These are phyloP conservation scores for Sugiyamaella novakii DNA, from an alignment of 1,139 yeast genomes.

Conservation along the genomic window DNA sequence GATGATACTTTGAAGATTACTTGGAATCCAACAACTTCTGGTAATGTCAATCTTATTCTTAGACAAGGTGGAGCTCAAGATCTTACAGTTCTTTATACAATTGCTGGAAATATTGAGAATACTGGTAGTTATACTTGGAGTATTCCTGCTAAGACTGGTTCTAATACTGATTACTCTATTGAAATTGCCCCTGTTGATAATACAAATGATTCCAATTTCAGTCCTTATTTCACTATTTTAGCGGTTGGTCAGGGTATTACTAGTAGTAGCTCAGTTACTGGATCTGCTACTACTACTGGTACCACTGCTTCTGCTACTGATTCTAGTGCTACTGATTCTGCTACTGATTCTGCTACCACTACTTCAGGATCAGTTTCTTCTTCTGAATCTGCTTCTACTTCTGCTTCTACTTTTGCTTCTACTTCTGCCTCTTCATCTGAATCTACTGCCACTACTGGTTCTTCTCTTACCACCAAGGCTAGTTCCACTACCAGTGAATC, in stretches of 20 bases:
- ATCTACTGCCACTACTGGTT: conserved; percentile 23
- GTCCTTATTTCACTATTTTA: conserved; percentile 40
- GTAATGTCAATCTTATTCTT: conserved; percentile 38
- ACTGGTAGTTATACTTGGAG: conserved; percentile 39
- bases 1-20: conserved; percentile 31
- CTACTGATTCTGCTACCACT: conserved; percentile 25
- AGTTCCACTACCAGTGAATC: conserved; percentile 29
- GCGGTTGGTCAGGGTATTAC: conserved; percentile 34
- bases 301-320: conserved; percentile 25
- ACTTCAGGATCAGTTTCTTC: conserved; percentile 40
- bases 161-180: conserved; percentile 42
- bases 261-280: conserved; percentile 29
- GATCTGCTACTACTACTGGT: conserved; percentile 23
- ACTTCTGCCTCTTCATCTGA: conserved; percentile 27
- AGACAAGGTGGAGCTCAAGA: conserved; percentile 36
- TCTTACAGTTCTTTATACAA: conserved; percentile 33
- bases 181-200: conserved; percentile 36
- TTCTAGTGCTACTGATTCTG: conserved; percentile 22
- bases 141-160: conserved; percentile 30
- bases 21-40: conserved; percentile 38
- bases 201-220: conserved; percentile 33
- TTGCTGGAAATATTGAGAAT: conserved; percentile 38
- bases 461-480: conserved; percentile 28
- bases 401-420: conserved; percentile 25
- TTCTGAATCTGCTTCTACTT: conserved; percentile 28